Base-by-base conservation (phyloP, 1,284 basidiomycete species). In the Rhodotorula mucilaginosa region DNA sequence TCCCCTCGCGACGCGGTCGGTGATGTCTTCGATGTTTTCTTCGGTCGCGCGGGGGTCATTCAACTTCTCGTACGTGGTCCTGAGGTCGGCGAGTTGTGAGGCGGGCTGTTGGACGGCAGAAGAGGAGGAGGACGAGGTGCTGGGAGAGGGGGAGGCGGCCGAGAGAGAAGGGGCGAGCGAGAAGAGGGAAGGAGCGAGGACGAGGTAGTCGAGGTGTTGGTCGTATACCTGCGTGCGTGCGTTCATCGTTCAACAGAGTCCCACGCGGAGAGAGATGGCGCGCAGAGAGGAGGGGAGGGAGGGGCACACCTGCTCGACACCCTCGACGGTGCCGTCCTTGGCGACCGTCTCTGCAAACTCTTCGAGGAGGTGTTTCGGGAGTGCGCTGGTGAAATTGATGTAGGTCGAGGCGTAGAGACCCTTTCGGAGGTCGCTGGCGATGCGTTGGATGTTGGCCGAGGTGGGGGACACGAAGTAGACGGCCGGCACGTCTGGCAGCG, bases 391-490 rank as follows among this genome's bases (percentile, higher is more conserved):
- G 80, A 99, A 99, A 80, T 96, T 97, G 76, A 99, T 84, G 81
- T 98, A 91, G 81, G 90, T 94, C 0, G 92, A 89, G 78, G 97
- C 93, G 80, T 99, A 99, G 48, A 99, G 85, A 29, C 86, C 85
- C 77, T 91, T 91, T 80, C 89, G 89, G 49, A 98, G 86, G 76
- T 87, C 86, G 80, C 82, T 75, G 10, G 64, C 90, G 84, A 97
- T 95, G 67, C 96, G 87, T 70, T 87, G 86, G 74, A 99, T 86
- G 80, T 98, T 99, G 65, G 85, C 83, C 16, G 92, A 83, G 0
- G 93, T 97, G 0, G 97, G 97, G 0, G 92, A 88, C 62, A 99
- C 91, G 81, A 99, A 97, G 84, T 99, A 99, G 46, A 99, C 88
- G 0, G 97, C 95, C 12, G 97, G 97, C 0, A 99, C 97, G 80